Conservation (phyloP, 257 asterid species). For the Craterostigma plantagineum region DNA sequence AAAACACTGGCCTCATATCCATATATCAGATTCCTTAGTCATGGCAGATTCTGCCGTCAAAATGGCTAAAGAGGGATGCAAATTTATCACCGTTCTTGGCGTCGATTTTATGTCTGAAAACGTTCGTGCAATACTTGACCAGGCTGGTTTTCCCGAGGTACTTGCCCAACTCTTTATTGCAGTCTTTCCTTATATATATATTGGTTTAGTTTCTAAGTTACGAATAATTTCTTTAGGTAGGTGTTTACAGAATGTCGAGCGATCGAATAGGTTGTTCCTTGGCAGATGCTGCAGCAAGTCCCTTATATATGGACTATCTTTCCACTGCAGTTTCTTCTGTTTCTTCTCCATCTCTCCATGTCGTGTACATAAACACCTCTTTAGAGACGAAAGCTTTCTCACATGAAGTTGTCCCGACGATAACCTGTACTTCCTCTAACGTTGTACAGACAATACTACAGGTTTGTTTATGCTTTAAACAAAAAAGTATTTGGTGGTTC, state of each 20-base stretch:
- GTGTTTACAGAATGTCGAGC: constrained; percentile 82
- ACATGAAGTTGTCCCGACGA: constrained; percentile 94
- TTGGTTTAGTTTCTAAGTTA: constrained; percentile 4
- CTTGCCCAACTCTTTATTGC: neutral
- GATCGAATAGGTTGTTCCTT: constrained; percentile 82
- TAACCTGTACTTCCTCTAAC: constrained; percentile 93
- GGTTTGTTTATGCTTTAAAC: constrained; percentile 21
- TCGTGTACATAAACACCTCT: constrained; percentile 83
- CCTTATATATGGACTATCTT: constrained; percentile 78
- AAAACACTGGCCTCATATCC: constrained; percentile 95
- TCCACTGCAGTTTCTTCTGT: constrained; percentile 41
- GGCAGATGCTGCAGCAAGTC: constrained; percentile 95
- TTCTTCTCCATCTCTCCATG: constrained; percentile 80
- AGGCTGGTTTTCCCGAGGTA: constrained; percentile 91
- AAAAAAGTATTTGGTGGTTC: constrained; percentile 3
- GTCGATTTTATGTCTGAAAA: constrained; percentile 98
- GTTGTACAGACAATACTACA: constrained; percentile 83
- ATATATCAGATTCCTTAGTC: constrained; percentile 85
- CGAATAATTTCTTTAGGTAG: constrained; percentile 34
- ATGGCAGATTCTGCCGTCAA: constrained; percentile 98
- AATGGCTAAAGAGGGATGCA: constrained; percentile 88
- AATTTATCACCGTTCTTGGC: constrained; percentile 76
- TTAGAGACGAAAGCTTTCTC: constrained; percentile 85
- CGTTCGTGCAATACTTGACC: constrained; percentile 91
- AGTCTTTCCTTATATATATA: neutral